phyloP scores from a whole-genome alignment of 2,329 filamentous ascomycete species.

The Pseudogymnoascus sp. region DNA sequence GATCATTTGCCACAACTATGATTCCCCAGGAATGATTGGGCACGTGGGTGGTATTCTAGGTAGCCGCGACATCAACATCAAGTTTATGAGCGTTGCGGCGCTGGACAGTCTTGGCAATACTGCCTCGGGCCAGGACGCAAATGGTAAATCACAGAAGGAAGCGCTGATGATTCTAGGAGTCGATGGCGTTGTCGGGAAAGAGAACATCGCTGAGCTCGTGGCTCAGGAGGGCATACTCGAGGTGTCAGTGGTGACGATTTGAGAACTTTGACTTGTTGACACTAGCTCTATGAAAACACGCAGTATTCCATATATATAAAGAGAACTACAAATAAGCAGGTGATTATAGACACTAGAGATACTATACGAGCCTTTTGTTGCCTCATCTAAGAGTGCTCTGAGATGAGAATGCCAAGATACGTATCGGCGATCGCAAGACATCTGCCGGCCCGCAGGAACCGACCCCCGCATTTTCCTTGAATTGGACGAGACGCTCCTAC shows the following conservation, averaged over 20 bases:
- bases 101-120: constrained; percentile 29
- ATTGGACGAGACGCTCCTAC: neutral
- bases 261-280: neutral
- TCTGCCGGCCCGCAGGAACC: neutral
- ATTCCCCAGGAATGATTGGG: constrained; percentile 75
- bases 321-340: neutral
- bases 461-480: neutral
- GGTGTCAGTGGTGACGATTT: constrained; percentile 42
- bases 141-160: constrained; percentile 44
- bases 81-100: constrained; percentile 67
- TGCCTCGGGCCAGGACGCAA: constrained; percentile 28
- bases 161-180: constrained; percentile 78
- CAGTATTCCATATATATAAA: neutral
- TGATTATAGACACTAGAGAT: neutral
- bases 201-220: constrained; percentile 44
- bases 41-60: constrained; percentile 67
- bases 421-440: neutral
- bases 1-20: constrained; percentile 74
- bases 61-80: constrained; percentile 66
- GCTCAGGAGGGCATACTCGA: constrained; percentile 47
- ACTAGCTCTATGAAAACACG: neutral
- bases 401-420: neutral
- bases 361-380: constrained; percentile 3
- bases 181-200: constrained; percentile 54
- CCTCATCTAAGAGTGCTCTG: neutral